These are phyloP conservation scores for Tanacetum coccineum DNA, from an alignment of 129 eudicot genomes.

Conservation along the genomic window DNA sequence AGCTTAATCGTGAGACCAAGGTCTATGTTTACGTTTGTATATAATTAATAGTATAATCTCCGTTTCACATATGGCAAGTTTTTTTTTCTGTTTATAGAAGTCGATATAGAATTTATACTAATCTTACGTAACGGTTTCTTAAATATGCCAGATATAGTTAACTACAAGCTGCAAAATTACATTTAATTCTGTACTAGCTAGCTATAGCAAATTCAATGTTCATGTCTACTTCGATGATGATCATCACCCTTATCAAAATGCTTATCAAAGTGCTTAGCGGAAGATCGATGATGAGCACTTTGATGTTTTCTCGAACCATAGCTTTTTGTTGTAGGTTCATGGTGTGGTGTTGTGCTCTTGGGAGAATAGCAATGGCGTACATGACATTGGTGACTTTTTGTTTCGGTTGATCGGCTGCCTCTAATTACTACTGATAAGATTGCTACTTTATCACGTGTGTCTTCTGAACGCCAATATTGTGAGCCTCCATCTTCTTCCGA, in stretches of 20 bases:
- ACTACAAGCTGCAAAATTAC: too few relatives aligned
- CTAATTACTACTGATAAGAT: constrained; percentile 50
- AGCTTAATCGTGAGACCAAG: constrained; percentile 12
- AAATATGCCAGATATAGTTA: too few relatives aligned
- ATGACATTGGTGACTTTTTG: constrained; percentile 50
- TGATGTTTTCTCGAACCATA: constrained; percentile 39
- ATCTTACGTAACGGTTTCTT: too few relatives aligned
- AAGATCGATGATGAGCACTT: constrained; percentile 46
- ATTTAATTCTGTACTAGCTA: constrained; percentile 23
- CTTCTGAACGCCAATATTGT: constrained; percentile 80
- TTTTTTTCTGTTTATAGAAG: too few relatives aligned
- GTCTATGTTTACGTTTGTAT: constrained; percentile 25
- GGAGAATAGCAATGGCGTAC: constrained; percentile 60
- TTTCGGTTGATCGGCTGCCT: constrained; percentile 59
- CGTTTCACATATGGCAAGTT: too few relatives aligned
- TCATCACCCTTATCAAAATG: constrained; percentile 40
- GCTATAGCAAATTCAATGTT: constrained; percentile 28
- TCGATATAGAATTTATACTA: too few relatives aligned
- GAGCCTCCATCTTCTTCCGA: constrained; percentile 60
- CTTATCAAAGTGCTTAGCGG: constrained; percentile 27
- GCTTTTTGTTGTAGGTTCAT: constrained; percentile 45
- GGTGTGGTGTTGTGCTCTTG: constrained; percentile 28
- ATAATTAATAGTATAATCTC: constrained; percentile 13
- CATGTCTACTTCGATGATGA: constrained; percentile 36
- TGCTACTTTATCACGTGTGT: constrained; percentile 72